Evolutionary conservation across 208 protist genomes (phyloP).

Genomic region (Phytomonas francai): DNA sequence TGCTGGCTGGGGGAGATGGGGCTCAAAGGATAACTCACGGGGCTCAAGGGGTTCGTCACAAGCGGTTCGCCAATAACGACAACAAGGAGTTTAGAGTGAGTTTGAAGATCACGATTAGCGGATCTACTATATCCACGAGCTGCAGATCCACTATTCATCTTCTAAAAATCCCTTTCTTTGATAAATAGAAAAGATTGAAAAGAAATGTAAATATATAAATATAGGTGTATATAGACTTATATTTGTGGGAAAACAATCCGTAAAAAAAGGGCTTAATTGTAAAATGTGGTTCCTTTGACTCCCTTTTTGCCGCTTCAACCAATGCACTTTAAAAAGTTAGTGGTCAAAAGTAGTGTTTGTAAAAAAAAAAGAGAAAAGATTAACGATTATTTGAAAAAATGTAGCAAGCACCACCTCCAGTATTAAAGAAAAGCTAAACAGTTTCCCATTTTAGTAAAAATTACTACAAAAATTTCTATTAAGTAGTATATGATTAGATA

Average conservation of each 20-base stretch:
- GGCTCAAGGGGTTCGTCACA: slow-evolving; percentile 10
- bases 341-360: background rate
- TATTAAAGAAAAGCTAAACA: background rate
- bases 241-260: background rate
- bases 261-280: background rate
- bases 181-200: slow-evolving; percentile 5
- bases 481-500: background rate
- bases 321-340: background rate
- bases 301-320: slow-evolving; percentile 4
- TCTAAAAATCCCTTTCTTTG: background rate
- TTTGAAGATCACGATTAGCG: slow-evolving; percentile 13
- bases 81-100: slow-evolving; percentile 27
- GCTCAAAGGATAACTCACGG: slow-evolving; percentile 28
- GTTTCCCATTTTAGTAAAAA: background rate
- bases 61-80: slow-evolving; percentile 69
- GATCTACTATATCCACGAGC: slow-evolving; percentile 2
- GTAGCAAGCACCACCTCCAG: background rate
- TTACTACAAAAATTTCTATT: background rate
- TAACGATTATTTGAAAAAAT: background rate
- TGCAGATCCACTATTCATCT: slow-evolving; percentile 13
- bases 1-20: slow-evolving; percentile 47
- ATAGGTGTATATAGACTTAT: background rate
- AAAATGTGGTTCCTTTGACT: background rate
- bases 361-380: background rate
- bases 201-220: background rate